Percentiles rank a stretch among this genome's conserved stretches.
Evolutionary conservation across 2,329 filamentous ascomycete species (phyloP).

Genomic region (Trichoderma sp.): DNA sequence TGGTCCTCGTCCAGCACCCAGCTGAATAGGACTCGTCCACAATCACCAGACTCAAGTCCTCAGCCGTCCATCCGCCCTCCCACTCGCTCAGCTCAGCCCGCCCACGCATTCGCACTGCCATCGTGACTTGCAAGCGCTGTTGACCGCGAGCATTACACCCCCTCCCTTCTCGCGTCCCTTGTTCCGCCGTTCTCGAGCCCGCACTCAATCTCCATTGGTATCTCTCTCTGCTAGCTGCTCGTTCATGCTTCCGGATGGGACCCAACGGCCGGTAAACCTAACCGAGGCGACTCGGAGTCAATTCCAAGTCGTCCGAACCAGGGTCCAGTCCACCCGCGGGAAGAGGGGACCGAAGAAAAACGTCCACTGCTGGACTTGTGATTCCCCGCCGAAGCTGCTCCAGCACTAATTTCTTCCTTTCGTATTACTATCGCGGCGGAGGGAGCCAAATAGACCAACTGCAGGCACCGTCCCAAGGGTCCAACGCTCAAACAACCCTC

Average conservation of each 20-base stretch:
- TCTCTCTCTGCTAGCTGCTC: not conserved
- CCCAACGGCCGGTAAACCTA: slow-evolving; percentile 15
- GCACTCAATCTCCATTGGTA: not conserved
- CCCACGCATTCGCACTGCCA: not conserved
- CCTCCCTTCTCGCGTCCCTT: not conserved
- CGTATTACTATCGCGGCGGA: not conserved
- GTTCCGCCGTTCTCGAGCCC: no score
- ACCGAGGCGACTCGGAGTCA: slow-evolving; percentile 8
- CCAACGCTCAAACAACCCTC: no score
- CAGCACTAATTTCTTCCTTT: slow-evolving; percentile 1
- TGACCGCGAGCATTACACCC: no score
- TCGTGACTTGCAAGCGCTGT: not conserved
- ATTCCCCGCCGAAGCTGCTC: slow-evolving; percentile 17
- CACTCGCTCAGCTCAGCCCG: not conserved
- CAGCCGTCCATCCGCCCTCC: slow-evolving; percentile 4
- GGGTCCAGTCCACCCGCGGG: slow-evolving; percentile 8
- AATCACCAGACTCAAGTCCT: slow-evolving; percentile 16
- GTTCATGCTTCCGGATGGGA: not conserved
- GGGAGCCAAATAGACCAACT: not conserved
- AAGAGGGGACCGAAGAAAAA: not conserved
- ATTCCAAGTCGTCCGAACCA: not conserved
- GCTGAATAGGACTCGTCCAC: not conserved
- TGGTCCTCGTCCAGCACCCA: not conserved
- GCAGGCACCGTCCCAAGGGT: no score
- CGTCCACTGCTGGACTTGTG: not conserved